Evolutionary conservation across 2,329 filamentous ascomycete genomes (phyloP), one percentile per base, ranked within the genome.

Genomic region (Dichotomopilus funicola): DNA sequence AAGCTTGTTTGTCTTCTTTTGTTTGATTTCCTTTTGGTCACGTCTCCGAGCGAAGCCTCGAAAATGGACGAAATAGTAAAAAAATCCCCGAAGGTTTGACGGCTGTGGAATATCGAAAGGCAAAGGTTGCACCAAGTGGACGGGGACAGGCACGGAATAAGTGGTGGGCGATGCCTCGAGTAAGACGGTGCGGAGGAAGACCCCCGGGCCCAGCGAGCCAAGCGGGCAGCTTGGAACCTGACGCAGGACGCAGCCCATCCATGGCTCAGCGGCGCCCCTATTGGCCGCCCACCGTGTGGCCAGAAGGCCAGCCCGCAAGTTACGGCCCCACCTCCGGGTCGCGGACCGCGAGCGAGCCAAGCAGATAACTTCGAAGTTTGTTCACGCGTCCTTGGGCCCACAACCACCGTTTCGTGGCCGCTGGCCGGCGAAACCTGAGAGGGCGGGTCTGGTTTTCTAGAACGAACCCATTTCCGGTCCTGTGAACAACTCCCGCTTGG

Each of bases 221-320:
- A 35, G 37, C 6, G 40, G 33, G 13, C 43, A 45, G 41, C 19
- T 27, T 27, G 19, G 19, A 27, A 27, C 19, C 19, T 27, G 19
- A 27, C 2, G 19, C 19, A 27, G 19, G 19, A 27, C 19, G 19
- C 19, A 27, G 19, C 19, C 19, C 19, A 27, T 27, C 19, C 19
- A 27, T 47, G 38, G 40, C 19, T 44, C 46, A 56, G 46, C 40
- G 36, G 49, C 48, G 44, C 34, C 27, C 51, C 40, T 45, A 55
- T 59, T 56, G 58, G 47, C 51, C 46, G 36, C 37, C 38, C 33
- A 31, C 41, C 31, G 49, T 55, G 19, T 57, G 54, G 51, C 54
- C 56, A 34, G 53, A 19, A 37, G 13, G 31, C 9, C 40, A 43
- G 19, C 52, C 49, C 49, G 43, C 55, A 40, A 45, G 48, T 53